Evolutionary conservation across 148 eudicot genomes (phyloP).

Genomic region (Rhododendron griersonianum): DNA sequence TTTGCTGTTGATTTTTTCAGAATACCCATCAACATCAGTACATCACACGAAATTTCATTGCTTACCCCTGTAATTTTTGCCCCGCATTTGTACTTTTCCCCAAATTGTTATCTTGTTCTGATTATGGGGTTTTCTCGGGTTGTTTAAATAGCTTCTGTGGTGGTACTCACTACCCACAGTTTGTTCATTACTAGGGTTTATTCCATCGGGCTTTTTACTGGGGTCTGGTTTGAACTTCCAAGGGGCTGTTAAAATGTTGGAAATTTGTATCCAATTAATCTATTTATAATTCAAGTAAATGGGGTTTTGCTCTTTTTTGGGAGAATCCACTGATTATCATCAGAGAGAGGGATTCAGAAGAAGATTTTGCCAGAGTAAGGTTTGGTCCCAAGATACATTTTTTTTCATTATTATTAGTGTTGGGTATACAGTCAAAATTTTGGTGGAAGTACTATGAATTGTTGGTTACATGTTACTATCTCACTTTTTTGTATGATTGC

Average conservation of each 20-base stretch:
- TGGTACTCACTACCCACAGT: neutral
- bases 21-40: neutral
- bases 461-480: neutral
- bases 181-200: neutral
- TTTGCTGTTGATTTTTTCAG: conserved; percentile 5
- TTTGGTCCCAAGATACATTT: neutral
- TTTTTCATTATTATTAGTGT: neutral
- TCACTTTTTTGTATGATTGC: neutral
- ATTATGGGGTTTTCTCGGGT: neutral
- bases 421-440: conserved; percentile 6
- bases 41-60: neutral
- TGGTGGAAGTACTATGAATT: neutral
- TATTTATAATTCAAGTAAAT: neutral
- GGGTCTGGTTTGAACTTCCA: neutral
- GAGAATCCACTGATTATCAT: neutral
- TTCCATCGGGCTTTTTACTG: neutral
- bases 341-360: neutral
- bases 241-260: neutral
- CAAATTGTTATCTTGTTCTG: neutral
- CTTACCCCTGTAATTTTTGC: neutral
- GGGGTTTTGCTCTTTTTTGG: neutral
- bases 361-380: neutral
- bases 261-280: neutral
- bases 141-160: neutral
- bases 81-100: neutral